Base-by-base conservation (phyloP, 1,284 basidiomycete species). In the Puccinia hordei region DNA sequence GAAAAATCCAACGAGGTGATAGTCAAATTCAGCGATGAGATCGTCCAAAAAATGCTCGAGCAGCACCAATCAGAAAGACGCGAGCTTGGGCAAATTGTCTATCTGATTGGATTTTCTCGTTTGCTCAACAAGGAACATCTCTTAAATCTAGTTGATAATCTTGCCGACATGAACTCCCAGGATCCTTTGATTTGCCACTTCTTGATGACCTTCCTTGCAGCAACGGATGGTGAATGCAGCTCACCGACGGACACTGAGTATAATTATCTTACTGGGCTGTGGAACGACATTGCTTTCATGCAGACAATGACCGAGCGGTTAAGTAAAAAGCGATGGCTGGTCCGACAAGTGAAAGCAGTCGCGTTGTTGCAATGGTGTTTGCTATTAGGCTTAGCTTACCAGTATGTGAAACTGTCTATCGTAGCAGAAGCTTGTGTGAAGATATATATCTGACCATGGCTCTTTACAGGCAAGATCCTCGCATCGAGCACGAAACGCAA, bases 381-480 rank as follows among this genome's bases (percentile, higher is more conserved):
- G 8, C 73, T 80, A 41, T 51, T 80, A 30, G 78, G 78, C 13
- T 80, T 71, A 30, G 78, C 78, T 44, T 80, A 80, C 72, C 79
- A 80, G 79, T 80, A 44, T 65, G 79, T 80, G 0, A 73, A 30
- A 9, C 38, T 71, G 41, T 38, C 33, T 55, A n/a, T 27, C 9
- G 27, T 41, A 35, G 24, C 41, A 41, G 4, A 30, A n/a, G 49
- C 17, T 63, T n/a, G 10, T 27, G n/a, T 4, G 10, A 41, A 17
- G 51, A 55, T 24, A 41, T 35, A 15, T 41, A 38, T 68, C 38
- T 71, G 68, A 71, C 68, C 27, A 35, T 74, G 94, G 92, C 86
- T 88, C 93, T 83, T 90, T 92, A 0, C 91, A 93, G 78, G 89
- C 90, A 5, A 88, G 93, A 33, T 90, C 91, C 90, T 0, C 87